phyloP scores from a whole-genome alignment of 2,329 filamentous ascomycete genomes.

The Aspergillus candidus region DNA sequence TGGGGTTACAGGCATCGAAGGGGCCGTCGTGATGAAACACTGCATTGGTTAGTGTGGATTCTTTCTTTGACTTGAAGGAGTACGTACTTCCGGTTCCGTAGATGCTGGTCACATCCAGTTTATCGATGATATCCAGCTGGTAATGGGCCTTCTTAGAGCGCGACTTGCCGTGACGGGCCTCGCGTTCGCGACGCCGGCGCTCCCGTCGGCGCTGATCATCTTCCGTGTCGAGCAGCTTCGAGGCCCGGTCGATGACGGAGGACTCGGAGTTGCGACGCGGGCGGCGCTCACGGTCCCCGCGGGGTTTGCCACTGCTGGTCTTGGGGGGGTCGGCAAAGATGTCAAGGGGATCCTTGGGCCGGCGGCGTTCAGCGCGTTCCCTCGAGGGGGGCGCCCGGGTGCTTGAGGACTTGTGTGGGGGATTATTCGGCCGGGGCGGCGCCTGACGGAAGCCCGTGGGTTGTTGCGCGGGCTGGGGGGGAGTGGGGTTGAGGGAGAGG shows the following conservation, averaged over 20 bases:
- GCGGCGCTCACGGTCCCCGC: conserved; percentile 33
- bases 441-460: conserved; percentile 34
- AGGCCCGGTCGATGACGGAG: conserved; percentile 50
- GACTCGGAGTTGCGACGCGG: conserved; percentile 59
- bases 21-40: conserved; percentile 97
- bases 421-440: conserved; percentile 31
- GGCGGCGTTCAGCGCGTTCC: conserved; percentile 19
- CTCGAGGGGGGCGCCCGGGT: conserved; percentile 22
- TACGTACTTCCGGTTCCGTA: conserved; percentile 82
- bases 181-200: conserved; percentile 46
- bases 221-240: conserved; percentile 43
- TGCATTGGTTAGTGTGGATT: conserved; percentile 32
- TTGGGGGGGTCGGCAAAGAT: conserved; percentile 45
- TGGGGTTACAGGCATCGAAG: conserved; percentile 92
- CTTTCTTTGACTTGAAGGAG: not conserved
- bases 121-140: conserved; percentile 82
- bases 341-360: conserved; percentile 35
- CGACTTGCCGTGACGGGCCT: conserved; percentile 36
- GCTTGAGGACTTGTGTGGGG: conserved; percentile 16
- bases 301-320: conserved; percentile 20
- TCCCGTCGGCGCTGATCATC: conserved; percentile 47
- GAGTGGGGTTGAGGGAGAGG: conserved; percentile 30
- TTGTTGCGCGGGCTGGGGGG: conserved; percentile 11
- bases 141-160: conserved; percentile 37
- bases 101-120: conserved; percentile 91